phyloP scores from a whole-genome alignment of 2,329 filamentous ascomycete species.

The Xylaria sp. region DNA sequence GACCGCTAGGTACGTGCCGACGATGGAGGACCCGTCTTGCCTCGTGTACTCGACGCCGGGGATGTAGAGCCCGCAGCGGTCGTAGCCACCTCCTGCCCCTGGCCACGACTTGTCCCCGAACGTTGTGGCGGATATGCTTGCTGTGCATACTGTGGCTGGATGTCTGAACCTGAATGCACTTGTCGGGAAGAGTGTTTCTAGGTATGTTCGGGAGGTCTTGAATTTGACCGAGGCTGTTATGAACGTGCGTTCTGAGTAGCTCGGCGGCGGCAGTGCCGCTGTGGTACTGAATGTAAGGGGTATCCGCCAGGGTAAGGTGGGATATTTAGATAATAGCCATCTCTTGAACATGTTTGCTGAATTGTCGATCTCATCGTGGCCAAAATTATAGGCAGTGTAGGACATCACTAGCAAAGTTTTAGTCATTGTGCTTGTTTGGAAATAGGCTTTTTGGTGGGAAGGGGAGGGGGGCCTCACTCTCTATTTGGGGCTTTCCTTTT shows the following conservation, averaged over 20 bases:
- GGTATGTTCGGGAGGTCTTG: constrained; percentile 59
- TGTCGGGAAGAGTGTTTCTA: constrained; percentile 60
- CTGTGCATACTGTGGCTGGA: constrained; percentile 57
- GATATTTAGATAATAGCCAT: constrained; percentile 56
- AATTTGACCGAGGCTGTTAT: constrained; percentile 60
- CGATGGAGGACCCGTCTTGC: constrained; percentile 57
- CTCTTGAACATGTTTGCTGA: constrained; percentile 61
- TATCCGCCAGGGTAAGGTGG: constrained; percentile 55
- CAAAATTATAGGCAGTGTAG: constrained; percentile 63
- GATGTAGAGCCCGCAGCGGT: constrained; percentile 67
- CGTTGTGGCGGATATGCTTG: constrained; percentile 55
- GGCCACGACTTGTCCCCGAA: constrained; percentile 68
- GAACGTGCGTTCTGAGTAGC: constrained; percentile 50
- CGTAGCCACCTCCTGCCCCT: constrained; percentile 64
- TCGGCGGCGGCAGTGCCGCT: constrained; percentile 55
- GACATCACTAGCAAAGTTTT: constrained; percentile 48
- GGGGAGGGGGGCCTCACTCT: constrained; percentile 51
- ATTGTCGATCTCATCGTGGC: constrained; percentile 68
- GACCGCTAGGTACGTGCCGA: constrained; percentile 65
- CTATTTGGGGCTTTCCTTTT: constrained; percentile 50
- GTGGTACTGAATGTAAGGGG: constrained; percentile 59
- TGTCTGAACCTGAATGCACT: constrained; percentile 54
- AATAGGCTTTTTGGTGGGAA: not conserved
- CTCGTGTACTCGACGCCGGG: constrained; percentile 69
- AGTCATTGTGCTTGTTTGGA: not conserved